Evolutionary conservation across 2,329 filamentous ascomycete genomes (phyloP).

Genomic region (Calonectria pseudoreteaudii): DNA sequence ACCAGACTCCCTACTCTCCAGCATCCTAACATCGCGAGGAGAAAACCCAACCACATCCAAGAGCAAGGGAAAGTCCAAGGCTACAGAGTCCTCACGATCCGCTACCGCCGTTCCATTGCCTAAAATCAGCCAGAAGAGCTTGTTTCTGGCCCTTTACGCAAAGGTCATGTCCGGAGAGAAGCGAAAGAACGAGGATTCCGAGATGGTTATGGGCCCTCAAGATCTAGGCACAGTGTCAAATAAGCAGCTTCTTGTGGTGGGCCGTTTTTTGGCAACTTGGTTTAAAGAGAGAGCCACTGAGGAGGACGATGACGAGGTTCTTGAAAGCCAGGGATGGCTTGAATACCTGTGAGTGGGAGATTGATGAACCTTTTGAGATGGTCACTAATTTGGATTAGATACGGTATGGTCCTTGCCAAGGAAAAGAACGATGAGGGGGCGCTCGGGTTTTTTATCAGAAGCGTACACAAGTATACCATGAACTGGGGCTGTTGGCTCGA

Average conservation of each 20-base stretch:
- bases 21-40: constrained; percentile 66
- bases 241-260: constrained; percentile 83
- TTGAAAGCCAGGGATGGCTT: constrained; percentile 87
- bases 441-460: constrained; percentile 86
- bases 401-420: constrained; percentile 90
- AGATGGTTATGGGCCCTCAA: constrained; percentile 95
- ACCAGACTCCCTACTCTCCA: constrained; percentile 80
- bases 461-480: constrained; percentile 90
- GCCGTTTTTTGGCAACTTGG: constrained; percentile 83
- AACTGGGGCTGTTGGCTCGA: constrained; percentile 99
- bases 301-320: constrained; percentile 69
- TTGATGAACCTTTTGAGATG: no score
- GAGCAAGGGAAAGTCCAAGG: constrained; percentile 70
- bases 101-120: constrained; percentile 55
- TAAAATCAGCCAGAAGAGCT: constrained; percentile 84
- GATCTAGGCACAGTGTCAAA: constrained; percentile 88
- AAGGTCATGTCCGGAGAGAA: constrained; percentile 96
- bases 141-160: constrained; percentile 93
- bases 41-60: constrained; percentile 57
- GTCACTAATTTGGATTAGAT: constrained; percentile 57
- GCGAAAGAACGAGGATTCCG: constrained; percentile 93
- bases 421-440: constrained; percentile 90
- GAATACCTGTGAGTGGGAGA: constrained; percentile 75
- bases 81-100: constrained; percentile 33
- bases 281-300: constrained; percentile 74